Conservation (phyloP, 352 stramenopile genomes). For the Phytophthora sp. region DNA sequence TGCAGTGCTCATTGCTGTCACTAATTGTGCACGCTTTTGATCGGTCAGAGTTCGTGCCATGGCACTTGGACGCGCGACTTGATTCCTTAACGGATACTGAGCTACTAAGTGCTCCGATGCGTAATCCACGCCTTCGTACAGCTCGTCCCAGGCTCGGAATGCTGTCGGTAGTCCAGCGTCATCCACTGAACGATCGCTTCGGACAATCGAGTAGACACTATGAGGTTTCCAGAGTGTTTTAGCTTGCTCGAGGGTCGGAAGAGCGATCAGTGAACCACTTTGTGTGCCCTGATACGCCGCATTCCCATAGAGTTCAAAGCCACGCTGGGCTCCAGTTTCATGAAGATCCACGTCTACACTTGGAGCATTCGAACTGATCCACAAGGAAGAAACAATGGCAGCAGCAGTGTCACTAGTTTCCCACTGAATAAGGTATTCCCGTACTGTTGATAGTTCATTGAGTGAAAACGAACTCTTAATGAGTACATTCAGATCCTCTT, state of each 20-base stretch:
- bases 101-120: conserved; percentile 53
- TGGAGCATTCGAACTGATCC: conserved; percentile 38
- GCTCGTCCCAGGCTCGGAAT: conserved; percentile 63
- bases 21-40: conserved; percentile 32
- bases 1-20: conserved; percentile 33
- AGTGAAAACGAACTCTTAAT: conserved; percentile 6
- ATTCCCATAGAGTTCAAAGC: conserved; percentile 62
- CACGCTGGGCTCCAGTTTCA: conserved; percentile 42
- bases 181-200: conserved; percentile 14
- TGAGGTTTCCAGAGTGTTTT: conserved; percentile 47
- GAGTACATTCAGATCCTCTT: conserved; percentile 31
- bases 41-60: conserved; percentile 33
- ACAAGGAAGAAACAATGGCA: conserved; percentile 38
- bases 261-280: neutral
- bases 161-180: conserved; percentile 44
- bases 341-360: conserved; percentile 54
- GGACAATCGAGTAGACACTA: conserved; percentile 56
- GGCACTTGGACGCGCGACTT: conserved; percentile 12
- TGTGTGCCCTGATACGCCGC: conserved; percentile 25
- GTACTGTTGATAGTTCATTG: conserved; percentile 34
- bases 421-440: conserved; percentile 55
- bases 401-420: conserved; percentile 49
- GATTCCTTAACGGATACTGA: conserved; percentile 44
- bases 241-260: conserved; percentile 49
- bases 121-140: conserved; percentile 61